Evolutionary conservation across 805 yeast species (phyloP).

Genomic region (Cyberlindnera euphorbiiphila): DNA sequence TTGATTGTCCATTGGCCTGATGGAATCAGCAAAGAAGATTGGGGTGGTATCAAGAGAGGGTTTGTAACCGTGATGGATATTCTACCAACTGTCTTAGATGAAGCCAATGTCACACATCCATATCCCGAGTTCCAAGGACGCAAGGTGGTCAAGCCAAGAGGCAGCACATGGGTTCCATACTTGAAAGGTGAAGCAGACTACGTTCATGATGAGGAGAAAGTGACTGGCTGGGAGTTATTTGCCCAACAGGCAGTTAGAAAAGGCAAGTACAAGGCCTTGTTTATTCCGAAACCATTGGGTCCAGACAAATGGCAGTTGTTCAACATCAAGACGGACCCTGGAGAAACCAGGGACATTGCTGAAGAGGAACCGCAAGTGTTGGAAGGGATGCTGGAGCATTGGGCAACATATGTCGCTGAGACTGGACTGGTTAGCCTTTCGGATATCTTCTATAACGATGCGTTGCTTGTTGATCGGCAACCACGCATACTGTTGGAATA

Average conservation of each 20-base stretch:
- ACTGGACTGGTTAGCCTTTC: slow-evolving; percentile 40
- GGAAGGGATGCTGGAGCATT: slow-evolving; percentile 40
- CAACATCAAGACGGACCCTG: slow-evolving; percentile 41
- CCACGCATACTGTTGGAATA: slow-evolving; percentile 2
- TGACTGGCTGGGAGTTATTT: slow-evolving; percentile 55
- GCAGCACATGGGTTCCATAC: slow-evolving; percentile 42
- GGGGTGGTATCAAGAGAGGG: slow-evolving; percentile 33
- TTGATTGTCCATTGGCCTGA: slow-evolving; percentile 44
- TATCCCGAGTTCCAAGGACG: slow-evolving; percentile 39
- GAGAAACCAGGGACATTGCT: slow-evolving; percentile 47
- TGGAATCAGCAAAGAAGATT: slow-evolving; percentile 17
- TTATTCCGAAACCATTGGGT: slow-evolving; percentile 46
- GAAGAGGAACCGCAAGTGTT: slow-evolving; percentile 34
- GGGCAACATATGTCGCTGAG: slow-evolving; percentile 50
- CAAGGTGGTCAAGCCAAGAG: slow-evolving; percentile 41
- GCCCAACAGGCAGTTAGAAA: slow-evolving; percentile 53
- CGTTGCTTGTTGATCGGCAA: background rate
- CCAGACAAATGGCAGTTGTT: slow-evolving; percentile 48
- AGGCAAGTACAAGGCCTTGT: slow-evolving; percentile 46
- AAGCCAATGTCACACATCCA: slow-evolving; percentile 45
- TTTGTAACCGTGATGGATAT: slow-evolving; percentile 60
- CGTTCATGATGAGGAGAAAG: slow-evolving; percentile 35
- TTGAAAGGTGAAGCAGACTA: slow-evolving; percentile 28
- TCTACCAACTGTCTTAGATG: slow-evolving; percentile 50
- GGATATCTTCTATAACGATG: slow-evolving; percentile 4